Base-by-base conservation (phyloP, 2,329 filamentous ascomycete species). In the Colletotrichum liriopes region DNA sequence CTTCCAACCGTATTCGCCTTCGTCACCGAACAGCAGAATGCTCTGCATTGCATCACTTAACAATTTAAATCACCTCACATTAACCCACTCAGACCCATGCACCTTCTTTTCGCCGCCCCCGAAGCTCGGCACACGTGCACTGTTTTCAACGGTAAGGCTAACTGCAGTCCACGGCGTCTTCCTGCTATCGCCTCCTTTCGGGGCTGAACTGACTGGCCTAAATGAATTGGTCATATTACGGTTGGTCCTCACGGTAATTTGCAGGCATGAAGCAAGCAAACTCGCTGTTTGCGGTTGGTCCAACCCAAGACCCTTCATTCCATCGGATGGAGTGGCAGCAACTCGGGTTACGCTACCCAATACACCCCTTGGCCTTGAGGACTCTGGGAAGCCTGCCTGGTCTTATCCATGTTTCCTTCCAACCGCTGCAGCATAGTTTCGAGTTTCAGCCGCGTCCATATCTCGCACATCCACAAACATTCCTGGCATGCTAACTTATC, bases 361-460 rank as follows among this genome's bases (percentile, higher is more conserved):
- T 5, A 56, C 54, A 9, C 35, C 9, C 35, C 12, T 58, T 39
- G 29, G 29, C 26, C 26, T 45, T 61, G 29, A 29, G 45, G 62
- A 29, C 26, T 61, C 52, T 65, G 52, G 39, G 26, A 45, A 37
- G 32, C n/a, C 35, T 43, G 29, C 55, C 45, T 23, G 3, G n/a
- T 23, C 29, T 41, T 41, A 58, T 56, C 43, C 66, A 32, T 59
- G 67, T 29, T 29, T 51, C 16, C 41, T 47, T 35, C 18, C 45
- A 37, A 14, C 29, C n/a, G 49, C 54, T 51, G 49, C 26, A 51
- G 49, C 60, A 51, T 12, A 35, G 51, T 26, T 47, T 69, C 23
- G n/a, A 26, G 35, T 43, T 65, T 65, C 52, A 58, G 35, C n/a
- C 16, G 51, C 65, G 37, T 39, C 14, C 51, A 39, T 49, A 39